Conservation (phyloP, 257 asterid species). For the Vinca minor region DNA sequence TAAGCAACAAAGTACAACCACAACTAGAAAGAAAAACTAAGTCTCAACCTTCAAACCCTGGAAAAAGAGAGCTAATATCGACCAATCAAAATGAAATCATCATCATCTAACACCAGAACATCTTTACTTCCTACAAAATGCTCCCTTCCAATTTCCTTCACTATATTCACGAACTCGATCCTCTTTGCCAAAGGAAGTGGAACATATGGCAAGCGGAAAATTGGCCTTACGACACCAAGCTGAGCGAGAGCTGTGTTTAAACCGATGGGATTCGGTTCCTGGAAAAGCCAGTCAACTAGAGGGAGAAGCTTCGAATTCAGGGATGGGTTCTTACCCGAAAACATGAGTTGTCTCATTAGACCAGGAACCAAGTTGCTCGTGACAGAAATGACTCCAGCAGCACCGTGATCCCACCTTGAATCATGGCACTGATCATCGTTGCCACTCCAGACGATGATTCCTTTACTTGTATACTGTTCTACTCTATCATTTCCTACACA, state of each 20-base stretch:
- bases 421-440: constrained; percentile 80
- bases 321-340: constrained; percentile 47
- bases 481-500: constrained; percentile 70
- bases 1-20: background rate
- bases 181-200: constrained; percentile 69
- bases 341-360: constrained; percentile 63
- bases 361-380: constrained; percentile 79
- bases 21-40: background rate
- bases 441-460: constrained; percentile 76
- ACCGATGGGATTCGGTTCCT: constrained; percentile 70
- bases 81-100: constrained; percentile 60
- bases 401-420: constrained; percentile 73
- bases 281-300: constrained; percentile 57
- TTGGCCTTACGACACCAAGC: constrained; percentile 78
- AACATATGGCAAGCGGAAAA: constrained; percentile 68
- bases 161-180: constrained; percentile 67
- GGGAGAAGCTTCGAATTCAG: constrained; percentile 54
- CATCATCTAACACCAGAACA: constrained; percentile 56
- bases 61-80: constrained; percentile 43
- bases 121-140: constrained; percentile 65
- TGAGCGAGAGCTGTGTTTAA: constrained; percentile 82
- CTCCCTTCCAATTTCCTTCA: constrained; percentile 64
- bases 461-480: constrained; percentile 45
- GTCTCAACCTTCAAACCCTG: background rate
- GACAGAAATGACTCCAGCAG: constrained; percentile 69